Evolutionary conservation across 805 yeast genomes (phyloP).

Genomic region (Millerozyma acaciae): DNA sequence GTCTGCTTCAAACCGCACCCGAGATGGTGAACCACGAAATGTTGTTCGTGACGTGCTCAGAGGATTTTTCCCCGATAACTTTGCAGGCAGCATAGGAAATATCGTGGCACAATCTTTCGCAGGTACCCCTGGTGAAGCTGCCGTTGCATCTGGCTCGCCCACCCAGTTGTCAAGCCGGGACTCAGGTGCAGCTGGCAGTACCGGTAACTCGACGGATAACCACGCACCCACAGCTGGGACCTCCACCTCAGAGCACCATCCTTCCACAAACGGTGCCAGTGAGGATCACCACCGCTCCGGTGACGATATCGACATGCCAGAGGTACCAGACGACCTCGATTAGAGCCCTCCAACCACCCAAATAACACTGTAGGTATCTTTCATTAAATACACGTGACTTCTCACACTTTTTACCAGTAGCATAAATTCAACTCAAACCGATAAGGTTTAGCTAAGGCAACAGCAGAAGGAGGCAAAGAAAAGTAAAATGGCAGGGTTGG

Average conservation of each 20-base stretch:
- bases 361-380: too few relatives aligned
- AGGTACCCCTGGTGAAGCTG: constrained; percentile 6
- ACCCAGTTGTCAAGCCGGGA: not conserved
- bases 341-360: too few relatives aligned
- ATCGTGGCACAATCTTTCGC: constrained; percentile 7
- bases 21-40: constrained; percentile 1
- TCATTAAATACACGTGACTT: too few relatives aligned
- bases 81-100: constrained; percentile 9
- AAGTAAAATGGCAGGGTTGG: constrained; percentile 35
- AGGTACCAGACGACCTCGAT: constrained; percentile 11
- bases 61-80: constrained; percentile 12
- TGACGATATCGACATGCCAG: constrained; percentile 12
- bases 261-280: not conserved
- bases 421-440: too few relatives aligned
- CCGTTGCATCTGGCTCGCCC: constrained; percentile 1
- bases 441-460: too few relatives aligned
- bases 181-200: not conserved
- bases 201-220: not conserved
- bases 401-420: too few relatives aligned
- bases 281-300: not conserved
- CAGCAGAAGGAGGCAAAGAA: too few relatives aligned
- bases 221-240: not conserved
- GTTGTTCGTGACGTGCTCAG: constrained; percentile 11
- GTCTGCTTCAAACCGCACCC: not conserved
- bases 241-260: not conserved